Conservation (phyloP, 2,329 filamentous ascomycete species). For the Rugonectria rugulosa region DNA sequence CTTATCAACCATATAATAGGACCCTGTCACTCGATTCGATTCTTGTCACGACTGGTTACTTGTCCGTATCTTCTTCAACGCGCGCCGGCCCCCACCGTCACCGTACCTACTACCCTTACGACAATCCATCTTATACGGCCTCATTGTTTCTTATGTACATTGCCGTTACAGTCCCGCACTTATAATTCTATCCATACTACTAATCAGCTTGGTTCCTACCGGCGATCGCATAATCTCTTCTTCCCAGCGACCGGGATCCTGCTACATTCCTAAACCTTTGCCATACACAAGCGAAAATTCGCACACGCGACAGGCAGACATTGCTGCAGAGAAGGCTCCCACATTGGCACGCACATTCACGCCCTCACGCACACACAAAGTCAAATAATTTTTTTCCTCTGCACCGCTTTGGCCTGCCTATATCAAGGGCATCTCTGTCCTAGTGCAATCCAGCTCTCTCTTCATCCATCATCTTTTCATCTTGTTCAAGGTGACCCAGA, state of each 20-base stretch:
- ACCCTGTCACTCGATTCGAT: slow-evolving; percentile 9
- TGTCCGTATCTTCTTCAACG: slow-evolving; percentile 9
- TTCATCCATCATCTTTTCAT: too few relatives aligned
- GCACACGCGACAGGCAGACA: slow-evolving; percentile 21
- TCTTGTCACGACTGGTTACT: slow-evolving; percentile 17
- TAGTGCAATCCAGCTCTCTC: too few relatives aligned
- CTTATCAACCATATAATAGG: slow-evolving; percentile 1
- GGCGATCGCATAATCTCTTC: slow-evolving; percentile 29
- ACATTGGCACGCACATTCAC: neutral
- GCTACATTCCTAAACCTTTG: slow-evolving; percentile 37
- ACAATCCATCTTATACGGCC: slow-evolving; percentile 8
- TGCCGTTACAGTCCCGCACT: slow-evolving; percentile 20
- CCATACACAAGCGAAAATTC: slow-evolving; percentile 27
- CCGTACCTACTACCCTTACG: slow-evolving; percentile 19
- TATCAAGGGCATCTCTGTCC: too few relatives aligned
- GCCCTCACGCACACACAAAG: slow-evolving; percentile 1
- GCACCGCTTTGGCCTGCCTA: slow-evolving; percentile 1
- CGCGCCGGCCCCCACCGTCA: neutral
- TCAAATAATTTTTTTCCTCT: slow-evolving; percentile 1
- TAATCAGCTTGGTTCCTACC: slow-evolving; percentile 31
- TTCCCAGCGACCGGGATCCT: slow-evolving; percentile 29
- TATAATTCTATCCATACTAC: slow-evolving; percentile 22
- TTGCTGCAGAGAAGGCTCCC: too few relatives aligned
- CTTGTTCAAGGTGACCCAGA: too few relatives aligned
- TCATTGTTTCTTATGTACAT: slow-evolving; percentile 22